Percentiles rank a stretch among this genome's conserved stretches.
These are phyloP conservation scores for Wickerhamiella qilinensis DNA, from an alignment of 805 yeast species.

Conservation along the genomic window DNA sequence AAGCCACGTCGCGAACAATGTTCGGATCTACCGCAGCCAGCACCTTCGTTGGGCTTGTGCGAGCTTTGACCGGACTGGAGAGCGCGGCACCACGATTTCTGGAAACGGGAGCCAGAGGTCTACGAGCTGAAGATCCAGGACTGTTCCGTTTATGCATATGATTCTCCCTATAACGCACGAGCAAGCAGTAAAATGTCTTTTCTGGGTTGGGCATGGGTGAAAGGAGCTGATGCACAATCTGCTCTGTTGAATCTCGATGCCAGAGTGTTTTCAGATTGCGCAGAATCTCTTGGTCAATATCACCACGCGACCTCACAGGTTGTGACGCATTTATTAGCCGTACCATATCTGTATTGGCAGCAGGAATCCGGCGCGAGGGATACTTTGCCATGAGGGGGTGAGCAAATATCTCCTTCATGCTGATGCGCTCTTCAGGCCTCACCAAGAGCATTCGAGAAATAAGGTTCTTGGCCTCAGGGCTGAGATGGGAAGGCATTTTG, in stretches of 20 bases:
- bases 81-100: neutral
- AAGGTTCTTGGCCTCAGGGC: constrained; percentile 75
- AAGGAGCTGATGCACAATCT: constrained; percentile 36
- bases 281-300: constrained; percentile 57
- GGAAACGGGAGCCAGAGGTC: neutral
- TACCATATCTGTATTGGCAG: constrained; percentile 10
- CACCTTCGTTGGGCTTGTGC: too few relatives aligned
- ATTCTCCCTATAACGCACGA: constrained; percentile 58
- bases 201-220: constrained; percentile 51
- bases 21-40: neutral
- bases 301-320: constrained; percentile 25
- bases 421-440: constrained; percentile 65
- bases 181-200: constrained; percentile 62
- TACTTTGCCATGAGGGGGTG: constrained; percentile 79
- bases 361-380: constrained; percentile 16
- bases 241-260: constrained; percentile 52
- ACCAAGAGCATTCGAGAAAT: constrained; percentile 68
- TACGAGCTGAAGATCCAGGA: neutral
- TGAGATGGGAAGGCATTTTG: constrained; percentile 64
- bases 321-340: constrained; percentile 15
- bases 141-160: constrained; percentile 22
- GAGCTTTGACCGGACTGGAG: neutral
- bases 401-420: constrained; percentile 53
- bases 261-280: constrained; percentile 64
- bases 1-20: neutral